Evolutionary conservation across 352 stramenopile genomes (phyloP).

Genomic region (Phytophthora ramorum): DNA sequence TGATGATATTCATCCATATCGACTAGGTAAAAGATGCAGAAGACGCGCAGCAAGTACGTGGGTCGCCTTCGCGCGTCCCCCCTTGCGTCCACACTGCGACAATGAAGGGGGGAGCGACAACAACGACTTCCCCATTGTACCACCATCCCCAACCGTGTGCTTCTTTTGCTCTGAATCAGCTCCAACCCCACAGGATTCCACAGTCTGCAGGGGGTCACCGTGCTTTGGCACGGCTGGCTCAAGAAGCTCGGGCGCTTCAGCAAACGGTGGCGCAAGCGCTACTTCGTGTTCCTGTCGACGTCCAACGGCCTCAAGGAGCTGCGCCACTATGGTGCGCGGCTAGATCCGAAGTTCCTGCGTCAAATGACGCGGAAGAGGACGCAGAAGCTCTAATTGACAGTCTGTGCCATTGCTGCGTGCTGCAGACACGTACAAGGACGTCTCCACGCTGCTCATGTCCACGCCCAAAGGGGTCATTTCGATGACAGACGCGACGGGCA

Average conservation of each 20-base stretch:
- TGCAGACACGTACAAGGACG: constrained; percentile 62
- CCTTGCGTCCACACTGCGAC: neutral
- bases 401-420: neutral
- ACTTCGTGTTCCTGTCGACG: constrained; percentile 82
- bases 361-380: neutral
- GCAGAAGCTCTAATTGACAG: neutral
- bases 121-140: constrained; percentile 3
- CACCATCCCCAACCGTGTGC: constrained; percentile 7
- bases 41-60: constrained; percentile 57
- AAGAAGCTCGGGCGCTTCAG: constrained; percentile 87
- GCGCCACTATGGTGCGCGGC: constrained; percentile 66
- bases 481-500: constrained; percentile 72
- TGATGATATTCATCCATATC: too few species aligned
- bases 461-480: constrained; percentile 79
- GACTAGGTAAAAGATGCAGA: constrained; percentile 65
- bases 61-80: neutral
- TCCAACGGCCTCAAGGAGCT: constrained; percentile 75
- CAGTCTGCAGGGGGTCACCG: constrained; percentile 60
- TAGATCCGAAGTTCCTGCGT: neutral
- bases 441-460: constrained; percentile 61
- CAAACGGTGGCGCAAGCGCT: constrained; percentile 79
- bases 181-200: constrained; percentile 58
- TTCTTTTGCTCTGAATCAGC: constrained; percentile 29
- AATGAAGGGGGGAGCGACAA: neutral
- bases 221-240: constrained; percentile 87